phyloP scores from a whole-genome alignment of 2,329 filamentous ascomycete species.

The Alternaria brassicicola region DNA sequence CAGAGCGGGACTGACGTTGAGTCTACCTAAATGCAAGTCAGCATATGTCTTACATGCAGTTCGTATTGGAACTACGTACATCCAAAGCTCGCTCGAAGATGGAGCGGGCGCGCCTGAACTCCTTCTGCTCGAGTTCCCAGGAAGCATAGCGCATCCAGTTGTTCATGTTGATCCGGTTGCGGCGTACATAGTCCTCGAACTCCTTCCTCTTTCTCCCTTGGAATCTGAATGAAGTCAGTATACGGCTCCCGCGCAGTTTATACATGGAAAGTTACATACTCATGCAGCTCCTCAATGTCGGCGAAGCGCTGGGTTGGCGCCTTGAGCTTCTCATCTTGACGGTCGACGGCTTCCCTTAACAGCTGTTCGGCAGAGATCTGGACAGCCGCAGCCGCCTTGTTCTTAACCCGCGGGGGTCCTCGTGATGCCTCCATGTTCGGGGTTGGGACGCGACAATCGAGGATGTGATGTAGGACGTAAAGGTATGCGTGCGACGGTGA shows the following conservation, averaged over 20 bases:
- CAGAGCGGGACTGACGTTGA: slow-evolving; percentile 84
- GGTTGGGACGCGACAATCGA: background rate
- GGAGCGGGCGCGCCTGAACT: slow-evolving; percentile 87
- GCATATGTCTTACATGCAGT: background rate
- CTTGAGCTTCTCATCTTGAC: slow-evolving; percentile 86
- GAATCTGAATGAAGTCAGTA: no score
- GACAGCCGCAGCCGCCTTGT: slow-evolving; percentile 85
- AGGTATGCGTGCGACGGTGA: background rate
- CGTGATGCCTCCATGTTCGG: slow-evolving; percentile 80
- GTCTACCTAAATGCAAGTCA: slow-evolving; percentile 54
- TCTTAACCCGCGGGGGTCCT: slow-evolving; percentile 95
- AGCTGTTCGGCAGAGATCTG: slow-evolving; percentile 97
- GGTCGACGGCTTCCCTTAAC: slow-evolving; percentile 93
- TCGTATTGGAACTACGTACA: slow-evolving; percentile 52
- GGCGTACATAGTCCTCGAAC: slow-evolving; percentile 96
- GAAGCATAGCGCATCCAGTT: slow-evolving; percentile 98
- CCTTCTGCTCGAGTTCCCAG: slow-evolving; percentile 98
- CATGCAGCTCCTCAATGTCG: slow-evolving; percentile 96
- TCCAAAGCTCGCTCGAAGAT: slow-evolving; percentile 96
- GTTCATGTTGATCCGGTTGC: slow-evolving; percentile 94
- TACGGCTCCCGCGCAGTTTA: no score
- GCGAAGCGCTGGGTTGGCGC: slow-evolving; percentile 93
- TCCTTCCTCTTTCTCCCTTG: slow-evolving; percentile 95
- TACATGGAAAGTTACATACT: no score
- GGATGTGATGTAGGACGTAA: background rate